These are phyloP conservation scores for Xerocomellus chrysenteron DNA, from an alignment of 768 basidiomycete genomes.

Conservation along the genomic window DNA sequence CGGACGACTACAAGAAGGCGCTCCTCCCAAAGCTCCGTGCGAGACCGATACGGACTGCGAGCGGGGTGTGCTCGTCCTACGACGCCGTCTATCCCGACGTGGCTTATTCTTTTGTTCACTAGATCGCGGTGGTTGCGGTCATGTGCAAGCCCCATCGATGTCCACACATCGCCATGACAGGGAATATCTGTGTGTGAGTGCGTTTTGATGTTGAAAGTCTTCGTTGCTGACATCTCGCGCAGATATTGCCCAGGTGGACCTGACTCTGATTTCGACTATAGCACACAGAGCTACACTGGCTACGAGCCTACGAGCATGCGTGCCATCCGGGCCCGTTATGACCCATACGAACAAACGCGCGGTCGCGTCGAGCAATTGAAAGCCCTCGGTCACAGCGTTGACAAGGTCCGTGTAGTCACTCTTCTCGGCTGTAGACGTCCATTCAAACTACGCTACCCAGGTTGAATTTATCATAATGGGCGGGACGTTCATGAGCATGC, in stretches of 20 bases:
- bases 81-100: background rate
- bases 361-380: constrained; percentile 95
- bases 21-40: constrained; percentile 88
- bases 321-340: constrained; percentile 93
- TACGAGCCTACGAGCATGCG: constrained; percentile 99
- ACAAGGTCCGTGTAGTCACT: constrained; percentile 68
- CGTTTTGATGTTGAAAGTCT: background rate
- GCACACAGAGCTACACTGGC: constrained; percentile 93
- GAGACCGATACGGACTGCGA: constrained; percentile 93
- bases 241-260: constrained; percentile 99
- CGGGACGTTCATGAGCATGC: constrained; percentile 99
- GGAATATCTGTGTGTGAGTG: constrained; percentile 96
- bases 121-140: constrained; percentile 99
- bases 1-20: constrained; percentile 94
- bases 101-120: background rate
- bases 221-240: constrained; percentile 3
- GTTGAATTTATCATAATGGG: constrained; percentile 96
- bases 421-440: background rate
- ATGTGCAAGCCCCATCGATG: constrained; percentile 99
- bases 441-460: constrained; percentile 34
- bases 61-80: constrained; percentile 61
- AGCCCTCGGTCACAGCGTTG: constrained; percentile 93
- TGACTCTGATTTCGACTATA: constrained; percentile 99
- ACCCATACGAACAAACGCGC: constrained; percentile 96
- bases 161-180: constrained; percentile 99